These are phyloP conservation scores for Neohortaea acidophila DNA, from an alignment of 495 filamentous ascomycete species.

Conservation along the genomic window DNA sequence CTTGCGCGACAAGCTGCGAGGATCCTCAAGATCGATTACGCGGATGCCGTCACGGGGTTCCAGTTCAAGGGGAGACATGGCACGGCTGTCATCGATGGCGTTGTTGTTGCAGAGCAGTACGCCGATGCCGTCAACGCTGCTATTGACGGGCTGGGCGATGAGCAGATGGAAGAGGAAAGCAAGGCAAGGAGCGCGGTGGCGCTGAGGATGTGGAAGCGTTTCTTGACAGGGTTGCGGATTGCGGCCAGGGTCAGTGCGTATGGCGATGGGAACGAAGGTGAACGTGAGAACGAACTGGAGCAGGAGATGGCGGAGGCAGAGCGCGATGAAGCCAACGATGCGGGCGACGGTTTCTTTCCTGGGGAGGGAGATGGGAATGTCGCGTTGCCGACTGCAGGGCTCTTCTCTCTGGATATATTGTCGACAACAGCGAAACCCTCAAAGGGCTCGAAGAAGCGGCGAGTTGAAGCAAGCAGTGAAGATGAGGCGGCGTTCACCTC, in stretches of 20 bases:
- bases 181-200: constrained; percentile 40
- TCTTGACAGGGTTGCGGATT: constrained; percentile 62
- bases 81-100: constrained; percentile 61
- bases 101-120: constrained; percentile 56
- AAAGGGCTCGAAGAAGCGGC: constrained; percentile 2
- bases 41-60: constrained; percentile 81
- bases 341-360: background rate
- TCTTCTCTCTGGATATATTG: constrained; percentile 9
- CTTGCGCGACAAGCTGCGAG: constrained; percentile 57
- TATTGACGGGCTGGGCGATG: constrained; percentile 46
- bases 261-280: constrained; percentile 30
- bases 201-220: constrained; percentile 59
- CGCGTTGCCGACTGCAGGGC: constrained; percentile 11
- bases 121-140: constrained; percentile 56
- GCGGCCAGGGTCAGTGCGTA: constrained; percentile 57
- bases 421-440: background rate
- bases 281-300: background rate
- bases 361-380: constrained; percentile 14
- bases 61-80: constrained; percentile 61
- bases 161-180: constrained; percentile 41
- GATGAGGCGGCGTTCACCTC: constrained; percentile 7
- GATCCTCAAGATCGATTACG: constrained; percentile 70
- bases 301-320: constrained; percentile 10
- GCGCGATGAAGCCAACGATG: background rate
- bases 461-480: constrained; percentile 1